Conservation (phyloP, 75 land plant genomes). For the Pinus albicaulis region DNA sequence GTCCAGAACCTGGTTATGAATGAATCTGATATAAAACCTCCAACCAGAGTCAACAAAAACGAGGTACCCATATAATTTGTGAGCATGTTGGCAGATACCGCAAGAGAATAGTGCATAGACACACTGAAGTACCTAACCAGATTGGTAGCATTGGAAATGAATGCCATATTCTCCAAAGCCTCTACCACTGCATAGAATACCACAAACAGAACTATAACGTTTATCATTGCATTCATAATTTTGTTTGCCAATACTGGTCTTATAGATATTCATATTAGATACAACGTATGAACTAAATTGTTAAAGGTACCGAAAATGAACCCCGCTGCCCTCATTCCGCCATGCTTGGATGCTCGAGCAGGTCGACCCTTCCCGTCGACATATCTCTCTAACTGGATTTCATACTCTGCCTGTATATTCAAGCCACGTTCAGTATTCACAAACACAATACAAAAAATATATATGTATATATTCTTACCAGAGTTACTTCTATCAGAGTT, state of each 20-base stretch:
- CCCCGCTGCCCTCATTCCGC: constrained; percentile 77
- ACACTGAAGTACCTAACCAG: constrained; percentile 52
- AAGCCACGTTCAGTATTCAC: too few relatives aligned
- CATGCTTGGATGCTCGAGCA: constrained; percentile 56
- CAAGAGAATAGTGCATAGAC: constrained; percentile 55
- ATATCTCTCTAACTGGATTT: constrained; percentile 37
- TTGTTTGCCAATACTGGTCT: background rate
- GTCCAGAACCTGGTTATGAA: constrained; percentile 50
- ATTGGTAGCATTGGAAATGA: constrained; percentile 69
- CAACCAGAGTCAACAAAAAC: constrained; percentile 66
- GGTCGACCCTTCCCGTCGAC: constrained; percentile 67
- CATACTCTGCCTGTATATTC: too few relatives aligned
- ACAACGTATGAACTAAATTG: background rate
- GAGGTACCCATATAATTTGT: constrained; percentile 77
- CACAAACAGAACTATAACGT: background rate
- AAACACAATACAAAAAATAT: too few relatives aligned
- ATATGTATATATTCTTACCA: too few relatives aligned
- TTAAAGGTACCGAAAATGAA: constrained; percentile 63
- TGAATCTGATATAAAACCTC: constrained; percentile 74
- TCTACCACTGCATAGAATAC: constrained; percentile 46
- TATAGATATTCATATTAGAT: background rate
- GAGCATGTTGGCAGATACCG: constrained; percentile 47
- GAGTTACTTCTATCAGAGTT: too few relatives aligned
- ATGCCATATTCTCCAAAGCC: constrained; percentile 69
- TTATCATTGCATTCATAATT: background rate